Conservation (phyloP, 2,329 filamentous ascomycete genomes). For the Fusarium gaditjirri region DNA sequence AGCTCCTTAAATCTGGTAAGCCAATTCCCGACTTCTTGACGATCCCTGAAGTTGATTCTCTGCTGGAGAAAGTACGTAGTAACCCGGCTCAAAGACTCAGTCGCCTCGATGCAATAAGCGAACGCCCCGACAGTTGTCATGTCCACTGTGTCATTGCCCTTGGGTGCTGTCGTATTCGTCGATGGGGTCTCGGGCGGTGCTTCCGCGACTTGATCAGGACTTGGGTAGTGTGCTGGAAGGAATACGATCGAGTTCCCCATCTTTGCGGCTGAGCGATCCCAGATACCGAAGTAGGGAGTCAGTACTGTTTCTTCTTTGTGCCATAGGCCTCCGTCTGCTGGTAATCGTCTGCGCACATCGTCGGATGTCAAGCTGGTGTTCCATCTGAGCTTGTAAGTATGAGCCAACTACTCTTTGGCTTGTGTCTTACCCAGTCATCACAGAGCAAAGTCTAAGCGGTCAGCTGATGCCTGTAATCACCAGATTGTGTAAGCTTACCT, state of each 20-base stretch:
- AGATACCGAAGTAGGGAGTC: conserved; percentile 58
- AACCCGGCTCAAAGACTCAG: conserved; percentile 57
- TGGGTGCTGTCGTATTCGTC: not conserved
- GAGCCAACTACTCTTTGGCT: too few relatives aligned
- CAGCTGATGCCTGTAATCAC: rapidly evolving
- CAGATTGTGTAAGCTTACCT: conserved; percentile 21
- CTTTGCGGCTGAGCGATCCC: conserved; percentile 53
- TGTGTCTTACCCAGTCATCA: conserved; percentile 27
- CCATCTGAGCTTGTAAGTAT: conserved; percentile 38
- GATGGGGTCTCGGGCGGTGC: conserved; percentile 20
- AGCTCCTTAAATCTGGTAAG: conserved; percentile 60
- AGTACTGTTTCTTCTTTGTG: conserved; percentile 50
- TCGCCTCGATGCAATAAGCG: conserved; percentile 59
- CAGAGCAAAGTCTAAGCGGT: conserved; percentile 20
- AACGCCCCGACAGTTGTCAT: conserved; percentile 57
- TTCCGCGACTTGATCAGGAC: conserved; percentile 32
- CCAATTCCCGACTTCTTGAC: conserved; percentile 55
- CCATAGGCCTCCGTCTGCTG: conserved; percentile 56
- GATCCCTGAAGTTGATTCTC: conserved; percentile 52
- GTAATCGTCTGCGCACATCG: conserved; percentile 46
- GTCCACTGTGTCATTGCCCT: conserved; percentile 29
- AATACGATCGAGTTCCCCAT: conserved; percentile 55
- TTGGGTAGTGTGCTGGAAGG: conserved; percentile 48
- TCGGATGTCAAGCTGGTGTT: conserved; percentile 49
- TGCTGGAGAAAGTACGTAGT: conserved; percentile 59